These are phyloP conservation scores for Dacryopinax primogenitus DNA, from an alignment of 768 basidiomycete species.

Conservation along the genomic window DNA sequence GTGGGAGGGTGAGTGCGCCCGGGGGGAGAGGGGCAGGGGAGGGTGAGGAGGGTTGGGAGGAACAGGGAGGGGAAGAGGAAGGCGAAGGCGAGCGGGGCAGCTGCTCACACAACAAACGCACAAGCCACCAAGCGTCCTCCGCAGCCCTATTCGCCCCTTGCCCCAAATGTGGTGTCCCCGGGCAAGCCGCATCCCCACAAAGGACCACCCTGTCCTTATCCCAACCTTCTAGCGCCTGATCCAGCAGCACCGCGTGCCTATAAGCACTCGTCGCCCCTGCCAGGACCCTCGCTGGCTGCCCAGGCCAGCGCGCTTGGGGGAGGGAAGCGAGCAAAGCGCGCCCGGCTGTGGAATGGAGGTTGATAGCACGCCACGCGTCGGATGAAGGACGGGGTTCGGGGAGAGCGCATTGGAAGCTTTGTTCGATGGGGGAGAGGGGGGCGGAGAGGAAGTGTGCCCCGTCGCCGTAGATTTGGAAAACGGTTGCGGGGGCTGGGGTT, in stretches of 20 bases:
- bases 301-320: background rate
- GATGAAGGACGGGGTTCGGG: no score
- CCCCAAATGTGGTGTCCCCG: constrained; percentile 37
- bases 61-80: no score
- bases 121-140: constrained; percentile 32
- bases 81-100: no score
- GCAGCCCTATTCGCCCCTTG: constrained; percentile 38
- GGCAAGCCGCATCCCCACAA: constrained; percentile 37
- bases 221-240: constrained; percentile 35
- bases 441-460: constrained; percentile 31
- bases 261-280: constrained; percentile 24
- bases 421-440: constrained; percentile 28
- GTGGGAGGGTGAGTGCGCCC: no score
- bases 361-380: no score
- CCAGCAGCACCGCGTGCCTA: background rate
- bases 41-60: no score
- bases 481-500: constrained; percentile 12
- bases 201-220: constrained; percentile 33
- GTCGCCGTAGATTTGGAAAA: constrained; percentile 31
- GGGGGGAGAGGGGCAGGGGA: no score
- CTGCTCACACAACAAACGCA: constrained; percentile 28
- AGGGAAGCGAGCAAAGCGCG: background rate
- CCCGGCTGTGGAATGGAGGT: background rate
- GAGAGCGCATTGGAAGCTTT: no score
- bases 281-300: constrained; percentile 34